Percentiles rank a stretch among this genome's conserved stretches.
phyloP scores from a whole-genome alignment of 2,329 filamentous ascomycete genomes.

The Ophiocordyceps camponoti-floridani region DNA sequence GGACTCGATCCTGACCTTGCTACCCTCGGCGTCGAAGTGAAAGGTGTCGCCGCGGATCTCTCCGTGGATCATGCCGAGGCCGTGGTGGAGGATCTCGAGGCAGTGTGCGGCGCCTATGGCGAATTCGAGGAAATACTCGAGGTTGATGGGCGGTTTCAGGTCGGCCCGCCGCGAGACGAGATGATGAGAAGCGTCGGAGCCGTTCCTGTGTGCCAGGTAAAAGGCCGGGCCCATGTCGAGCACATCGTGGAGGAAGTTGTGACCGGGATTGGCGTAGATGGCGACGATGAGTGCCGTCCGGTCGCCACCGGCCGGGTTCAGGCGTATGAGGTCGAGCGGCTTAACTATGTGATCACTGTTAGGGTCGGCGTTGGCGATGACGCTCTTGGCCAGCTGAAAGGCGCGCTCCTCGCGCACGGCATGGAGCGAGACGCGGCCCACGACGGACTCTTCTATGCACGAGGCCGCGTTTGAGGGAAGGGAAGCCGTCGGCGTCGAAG shows the following conservation, averaged over 20 bases:
- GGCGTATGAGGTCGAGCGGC: constrained; percentile 60
- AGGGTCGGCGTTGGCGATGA: constrained; percentile 55
- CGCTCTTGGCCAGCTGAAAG: constrained; percentile 62
- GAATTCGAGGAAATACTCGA: constrained; percentile 73
- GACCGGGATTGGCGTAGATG: constrained; percentile 64
- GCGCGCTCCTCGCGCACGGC: constrained; percentile 70
- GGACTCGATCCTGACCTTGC: constrained; percentile 60
- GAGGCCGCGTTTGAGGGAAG: constrained; percentile 24
- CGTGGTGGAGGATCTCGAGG: constrained; percentile 79
- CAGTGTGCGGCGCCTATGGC: constrained; percentile 78
- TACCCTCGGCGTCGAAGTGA: constrained; percentile 58
- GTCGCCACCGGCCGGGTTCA: constrained; percentile 51
- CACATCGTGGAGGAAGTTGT: constrained; percentile 51
- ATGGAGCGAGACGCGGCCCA: constrained; percentile 72
- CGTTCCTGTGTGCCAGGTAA: constrained; percentile 36
- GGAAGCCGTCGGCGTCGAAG: constrained; percentile 14
- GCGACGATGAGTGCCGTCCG: constrained; percentile 56
- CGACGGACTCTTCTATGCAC: constrained; percentile 45
- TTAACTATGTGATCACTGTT: constrained; percentile 59
- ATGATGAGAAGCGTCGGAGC: constrained; percentile 21
- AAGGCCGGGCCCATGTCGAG: constrained; percentile 65
- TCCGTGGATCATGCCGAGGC: constrained; percentile 70
- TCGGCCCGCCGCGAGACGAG: constrained; percentile 22
- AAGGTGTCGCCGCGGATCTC: constrained; percentile 85
- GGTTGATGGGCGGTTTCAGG: constrained; percentile 42